Evolutionary conservation across 1,139 yeast genomes (phyloP), one percentile per base, ranked within the genome.

Genomic region (Hemisphaericaspora subhashii): DNA sequence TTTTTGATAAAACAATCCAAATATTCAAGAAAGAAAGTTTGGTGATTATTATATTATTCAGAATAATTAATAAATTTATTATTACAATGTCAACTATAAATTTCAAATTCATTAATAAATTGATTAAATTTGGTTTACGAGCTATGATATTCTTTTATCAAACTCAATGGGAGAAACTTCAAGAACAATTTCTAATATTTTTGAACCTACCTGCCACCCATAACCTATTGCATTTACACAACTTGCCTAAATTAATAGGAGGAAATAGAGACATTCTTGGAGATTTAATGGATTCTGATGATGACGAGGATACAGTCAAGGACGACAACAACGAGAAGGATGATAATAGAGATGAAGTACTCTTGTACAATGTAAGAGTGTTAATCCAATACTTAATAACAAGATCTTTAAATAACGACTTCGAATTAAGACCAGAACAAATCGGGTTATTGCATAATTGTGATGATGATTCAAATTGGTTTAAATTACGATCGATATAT

Each of bases 51-150:
- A 43, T 50, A 4, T 43, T 68, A 1, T 60, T 73, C 38, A 56
- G 51, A 37, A 58, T 74, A 12, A 55, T 73, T 22, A 74, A 74
- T 48, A 64, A 64, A 38, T 48, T 66, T 6, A 45, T 72, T n/a
- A 44, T 62, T 2, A 50, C 57, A 5, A 42, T 64, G 4, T 52
- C 72, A 1, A 63, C 69, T 0, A 57, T 60, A 16, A 64, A 74
- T 48, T 44, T 62, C 7, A 46, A 52, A 18, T 53, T 62, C 33
- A 58, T 67, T 12, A 54, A 62, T 44, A 52, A 53, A 30, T 46
- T 72, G 11, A 58, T 62, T 14, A 51, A 52, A 28, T 23, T 70
- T 2, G 78, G 76, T 0, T 29, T 68, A 1, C 48, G 49, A 5
- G 42, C 64, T 8, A 47, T 66, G 21, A 44, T 64, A 9, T 52